phyloP scores from a whole-genome alignment of 768 basidiomycete genomes.

The Kondoa subrosea region DNA sequence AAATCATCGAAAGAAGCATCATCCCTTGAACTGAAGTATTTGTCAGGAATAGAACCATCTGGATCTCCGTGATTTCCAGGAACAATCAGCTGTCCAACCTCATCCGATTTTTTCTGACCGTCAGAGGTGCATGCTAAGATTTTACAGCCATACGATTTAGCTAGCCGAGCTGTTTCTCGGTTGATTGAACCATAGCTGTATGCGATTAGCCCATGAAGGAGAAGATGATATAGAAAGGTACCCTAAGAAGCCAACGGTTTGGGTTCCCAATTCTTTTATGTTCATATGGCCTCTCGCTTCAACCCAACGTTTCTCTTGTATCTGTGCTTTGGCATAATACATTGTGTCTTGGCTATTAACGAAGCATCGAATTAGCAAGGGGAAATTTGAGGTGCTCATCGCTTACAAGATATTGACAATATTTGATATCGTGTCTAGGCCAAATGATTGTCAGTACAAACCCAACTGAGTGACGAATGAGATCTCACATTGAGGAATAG shows the following conservation, averaged over 20 bases:
- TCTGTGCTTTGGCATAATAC: not conserved
- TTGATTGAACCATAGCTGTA: constrained; percentile 11
- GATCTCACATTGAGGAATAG: not conserved
- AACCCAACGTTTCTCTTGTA: not conserved
- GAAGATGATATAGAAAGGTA: too few species aligned
- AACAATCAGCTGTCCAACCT: constrained; percentile 6
- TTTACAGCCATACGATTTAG: constrained; percentile 16
- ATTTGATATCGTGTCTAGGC: not conserved
- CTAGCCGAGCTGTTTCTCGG: constrained; percentile 12
- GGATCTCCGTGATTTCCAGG: constrained; percentile 15
- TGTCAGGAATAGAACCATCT: constrained; percentile 12
- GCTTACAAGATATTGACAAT: not conserved
- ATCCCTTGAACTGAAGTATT: constrained; percentile 10
- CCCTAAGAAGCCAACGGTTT: not conserved
- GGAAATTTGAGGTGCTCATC: too few species aligned
- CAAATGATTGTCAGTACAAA: too few species aligned
- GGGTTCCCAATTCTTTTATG: not conserved
- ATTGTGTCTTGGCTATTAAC: not conserved
- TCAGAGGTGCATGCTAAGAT: constrained; percentile 14
- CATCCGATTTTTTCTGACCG: constrained; percentile 10
- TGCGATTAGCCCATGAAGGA: too few species aligned
- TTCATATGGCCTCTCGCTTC: not conserved
- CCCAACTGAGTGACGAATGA: too few species aligned
- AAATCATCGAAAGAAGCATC: constrained; percentile 12
- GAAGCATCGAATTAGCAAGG: too few species aligned